Evolutionary conservation across 345 rosid genomes (phyloP), one percentile per base, ranked within the genome.

Genomic region (Eucalyptus grandis): DNA sequence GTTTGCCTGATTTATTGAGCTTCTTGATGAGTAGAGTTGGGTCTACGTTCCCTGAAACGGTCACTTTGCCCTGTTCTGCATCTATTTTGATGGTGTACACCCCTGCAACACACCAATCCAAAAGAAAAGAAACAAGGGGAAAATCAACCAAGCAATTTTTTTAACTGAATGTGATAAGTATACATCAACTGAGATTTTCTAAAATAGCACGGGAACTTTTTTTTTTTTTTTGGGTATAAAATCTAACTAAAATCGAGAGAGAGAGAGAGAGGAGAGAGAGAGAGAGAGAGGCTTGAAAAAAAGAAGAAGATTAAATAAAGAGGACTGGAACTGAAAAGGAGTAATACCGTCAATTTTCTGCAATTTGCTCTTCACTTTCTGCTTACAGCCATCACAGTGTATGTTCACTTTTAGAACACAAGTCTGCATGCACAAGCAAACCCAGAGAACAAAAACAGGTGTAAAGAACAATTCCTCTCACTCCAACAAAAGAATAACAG

Each of bases 351-450:
- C 99, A 72, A 97, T 97, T 92, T 96, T 97, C 91, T 97, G 97
- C 94, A 97, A 96, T 94, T 94, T 96, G n/a, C n/a, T 96, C 96
- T 96, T 96, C 90, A 97, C 99, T 92, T 96, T 96, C 44, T 95
- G 96, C 92, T 95, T 94, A 90, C 99, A 97, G 8, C 99, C 99
- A 94, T 96, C 99, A 89, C 99, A 97, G 91, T 96, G 98, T 86
- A 97, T 97, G 93, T 97, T 97, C 94, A 97, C 98, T 94, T 96
- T 96, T 12, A 97, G 98, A 90, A 94, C 96, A 93, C 96, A 95
- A 91, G 99, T 97, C 99, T 97, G 95, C 98, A 96, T 91, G 92
- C 83, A 89, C 88, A 91, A 93, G 92, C 87, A 92, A 91, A 49
- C 90, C 89, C 22, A 87, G 54, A 40, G 40, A 87, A 88, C 16